Conservation (phyloP, 2,329 filamentous ascomycete genomes). For the Scopulariopsis brevicaulis region DNA sequence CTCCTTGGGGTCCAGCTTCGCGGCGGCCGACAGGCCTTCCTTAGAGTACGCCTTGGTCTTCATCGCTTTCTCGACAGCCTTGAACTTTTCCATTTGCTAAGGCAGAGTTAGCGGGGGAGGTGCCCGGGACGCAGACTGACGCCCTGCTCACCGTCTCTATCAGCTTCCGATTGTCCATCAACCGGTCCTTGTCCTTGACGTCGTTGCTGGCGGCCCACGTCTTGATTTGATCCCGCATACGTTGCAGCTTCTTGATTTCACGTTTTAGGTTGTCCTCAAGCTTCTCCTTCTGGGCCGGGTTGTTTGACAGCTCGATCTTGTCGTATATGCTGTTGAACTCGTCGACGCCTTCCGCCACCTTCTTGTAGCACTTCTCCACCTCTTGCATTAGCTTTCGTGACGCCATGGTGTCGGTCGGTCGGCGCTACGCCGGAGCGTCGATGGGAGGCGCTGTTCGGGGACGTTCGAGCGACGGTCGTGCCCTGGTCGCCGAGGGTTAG, state of each 20-base stretch:
- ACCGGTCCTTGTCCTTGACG: constrained; percentile 96
- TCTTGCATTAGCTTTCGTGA: constrained; percentile 94
- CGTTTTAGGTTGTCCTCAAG: constrained; percentile 96
- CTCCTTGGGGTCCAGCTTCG: constrained; percentile 94
- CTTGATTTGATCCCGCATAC: constrained; percentile 97
- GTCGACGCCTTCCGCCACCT: constrained; percentile 83
- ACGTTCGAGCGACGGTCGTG: background rate
- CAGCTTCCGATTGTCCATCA: constrained; percentile 86
- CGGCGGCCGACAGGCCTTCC: constrained; percentile 83
- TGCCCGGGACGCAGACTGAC: background rate
- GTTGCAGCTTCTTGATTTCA: constrained; percentile 99
- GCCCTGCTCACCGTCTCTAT: constrained; percentile 75
- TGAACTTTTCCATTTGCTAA: constrained; percentile 99
- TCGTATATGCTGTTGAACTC: constrained; percentile 95
- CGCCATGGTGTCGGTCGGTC: constrained; percentile 56
- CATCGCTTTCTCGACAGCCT: constrained; percentile 99
- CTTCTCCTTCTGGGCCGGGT: constrained; percentile 95
- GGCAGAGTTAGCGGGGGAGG: constrained; percentile 1
- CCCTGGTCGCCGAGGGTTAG: background rate
- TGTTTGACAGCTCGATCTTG: constrained; percentile 88
- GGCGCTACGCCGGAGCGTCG: background rate
- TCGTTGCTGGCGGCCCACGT: constrained; percentile 98
- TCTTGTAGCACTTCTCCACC: constrained; percentile 99
- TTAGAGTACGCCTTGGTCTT: constrained; percentile 99
- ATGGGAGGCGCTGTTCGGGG: background rate